Conservation (phyloP, 768 basidiomycete genomes). For the Tulasnella sp. region DNA sequence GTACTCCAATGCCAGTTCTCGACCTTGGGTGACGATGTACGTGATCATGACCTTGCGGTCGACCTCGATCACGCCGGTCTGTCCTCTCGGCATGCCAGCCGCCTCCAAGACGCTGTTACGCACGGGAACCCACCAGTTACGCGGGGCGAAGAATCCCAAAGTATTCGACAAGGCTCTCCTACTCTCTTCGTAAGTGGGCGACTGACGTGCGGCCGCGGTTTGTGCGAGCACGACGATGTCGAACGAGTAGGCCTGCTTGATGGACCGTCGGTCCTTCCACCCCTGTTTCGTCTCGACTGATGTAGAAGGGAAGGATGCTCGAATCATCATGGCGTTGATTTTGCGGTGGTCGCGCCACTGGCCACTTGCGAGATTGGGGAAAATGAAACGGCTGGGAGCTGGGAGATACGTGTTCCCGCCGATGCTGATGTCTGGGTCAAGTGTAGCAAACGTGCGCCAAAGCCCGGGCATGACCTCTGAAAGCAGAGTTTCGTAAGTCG, state of each 20-base stretch:
- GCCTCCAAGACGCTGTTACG: constrained; percentile 14
- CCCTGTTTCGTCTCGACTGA: constrained; percentile 51
- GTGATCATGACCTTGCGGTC: constrained; percentile 42
- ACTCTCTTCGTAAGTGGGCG: constrained; percentile 60
- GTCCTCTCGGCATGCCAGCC: not conserved
- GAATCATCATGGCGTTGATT: constrained; percentile 87
- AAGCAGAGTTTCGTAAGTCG: not conserved
- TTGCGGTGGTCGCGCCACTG: constrained; percentile 77
- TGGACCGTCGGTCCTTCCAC: constrained; percentile 59
- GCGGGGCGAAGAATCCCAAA: constrained; percentile 67
- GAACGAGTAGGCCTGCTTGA: constrained; percentile 68
- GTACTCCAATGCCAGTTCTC: constrained; percentile 38
- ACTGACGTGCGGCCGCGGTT: constrained; percentile 75
- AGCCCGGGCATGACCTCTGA: constrained; percentile 84
- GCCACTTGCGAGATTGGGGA: constrained; percentile 61
- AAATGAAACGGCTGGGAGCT: constrained; percentile 67
- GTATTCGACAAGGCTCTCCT: constrained; percentile 67
- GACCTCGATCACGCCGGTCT: constrained; percentile 3
- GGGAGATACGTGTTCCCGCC: constrained; percentile 70
- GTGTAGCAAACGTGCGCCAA: constrained; percentile 83
- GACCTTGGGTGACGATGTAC: constrained; percentile 40
- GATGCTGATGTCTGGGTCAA: constrained; percentile 65
- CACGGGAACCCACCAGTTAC: constrained; percentile 77
- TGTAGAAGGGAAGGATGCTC: constrained; percentile 73
- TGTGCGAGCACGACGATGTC: constrained; percentile 85